These are phyloP conservation scores for Candida takata DNA, from an alignment of 805 yeast genomes.

Conservation along the genomic window DNA sequence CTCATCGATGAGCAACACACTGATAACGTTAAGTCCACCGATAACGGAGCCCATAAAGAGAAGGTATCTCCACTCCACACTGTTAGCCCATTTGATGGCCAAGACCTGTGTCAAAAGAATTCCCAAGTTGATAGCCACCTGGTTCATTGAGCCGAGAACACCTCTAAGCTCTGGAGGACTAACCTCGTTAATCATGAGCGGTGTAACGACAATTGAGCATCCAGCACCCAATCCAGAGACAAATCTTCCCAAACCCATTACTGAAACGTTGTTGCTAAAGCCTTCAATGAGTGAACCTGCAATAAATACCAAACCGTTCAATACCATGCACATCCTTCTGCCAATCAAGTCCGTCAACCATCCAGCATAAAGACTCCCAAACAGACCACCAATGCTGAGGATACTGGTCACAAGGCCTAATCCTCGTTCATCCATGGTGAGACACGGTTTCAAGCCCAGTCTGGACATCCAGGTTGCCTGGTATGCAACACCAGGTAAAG, in stretches of 20 bases:
- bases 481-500: constrained; percentile 20
- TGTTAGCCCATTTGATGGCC: constrained; percentile 62
- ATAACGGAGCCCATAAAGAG: constrained; percentile 54
- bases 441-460: constrained; percentile 48
- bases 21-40: constrained; percentile 41
- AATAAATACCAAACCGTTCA: constrained; percentile 44
- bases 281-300: constrained; percentile 62
- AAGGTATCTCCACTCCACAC: constrained; percentile 65
- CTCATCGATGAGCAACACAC: constrained; percentile 48
- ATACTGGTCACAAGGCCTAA: constrained; percentile 72
- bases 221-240: constrained; percentile 87
- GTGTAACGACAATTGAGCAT: constrained; percentile 75
- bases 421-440: constrained; percentile 47
- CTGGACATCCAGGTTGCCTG: constrained; percentile 18
- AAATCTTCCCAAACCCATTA: constrained; percentile 61
- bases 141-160: constrained; percentile 81
- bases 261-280: constrained; percentile 33
- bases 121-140: constrained; percentile 79
- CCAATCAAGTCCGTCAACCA: constrained; percentile 59
- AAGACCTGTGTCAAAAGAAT: constrained; percentile 72
- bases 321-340: constrained; percentile 43
- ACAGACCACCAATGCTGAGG: constrained; percentile 77
- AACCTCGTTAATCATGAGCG: constrained; percentile 74
- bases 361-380: constrained; percentile 69
- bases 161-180: constrained; percentile 69